Evolutionary conservation across 1,284 basidiomycete species (phyloP).

Genomic region (Cutaneotrichosporon sp.): DNA sequence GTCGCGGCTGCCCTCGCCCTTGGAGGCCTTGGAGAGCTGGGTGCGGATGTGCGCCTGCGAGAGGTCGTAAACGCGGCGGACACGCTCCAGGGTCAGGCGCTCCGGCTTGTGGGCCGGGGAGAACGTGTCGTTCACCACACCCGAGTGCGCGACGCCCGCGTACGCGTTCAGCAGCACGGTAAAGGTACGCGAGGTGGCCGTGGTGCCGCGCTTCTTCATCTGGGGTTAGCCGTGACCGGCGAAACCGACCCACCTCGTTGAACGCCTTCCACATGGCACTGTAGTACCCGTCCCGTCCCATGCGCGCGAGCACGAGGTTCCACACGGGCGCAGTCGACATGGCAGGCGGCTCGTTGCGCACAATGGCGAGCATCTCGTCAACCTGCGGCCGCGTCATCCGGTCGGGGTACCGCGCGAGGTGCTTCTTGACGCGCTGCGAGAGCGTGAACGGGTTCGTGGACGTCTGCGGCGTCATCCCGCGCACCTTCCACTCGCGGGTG

Average conservation of each 20-base stretch:
- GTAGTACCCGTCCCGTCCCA: conserved; percentile 41
- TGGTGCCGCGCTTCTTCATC: conserved; percentile 53
- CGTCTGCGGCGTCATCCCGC: background rate
- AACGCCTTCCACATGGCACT: conserved; percentile 44
- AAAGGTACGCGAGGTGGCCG: conserved; percentile 46
- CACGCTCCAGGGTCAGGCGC: conserved; percentile 38
- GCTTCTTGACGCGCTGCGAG: background rate
- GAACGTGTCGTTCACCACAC: conserved; percentile 10
- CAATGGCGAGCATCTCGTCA: conserved; percentile 33
- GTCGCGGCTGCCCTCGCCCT: background rate
- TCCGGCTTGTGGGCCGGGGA: conserved; percentile 23
- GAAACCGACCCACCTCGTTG: conserved; percentile 41
- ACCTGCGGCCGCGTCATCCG: conserved; percentile 17
- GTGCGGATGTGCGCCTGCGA: conserved; percentile 36
- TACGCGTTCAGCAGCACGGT: conserved; percentile 49
- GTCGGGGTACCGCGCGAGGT: background rate
- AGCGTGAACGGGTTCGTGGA: background rate
- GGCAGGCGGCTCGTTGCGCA: conserved; percentile 28
- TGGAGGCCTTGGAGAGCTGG: background rate
- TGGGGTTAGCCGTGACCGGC: conserved; percentile 12
- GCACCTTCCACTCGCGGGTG: background rate
- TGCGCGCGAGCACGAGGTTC: conserved; percentile 42
- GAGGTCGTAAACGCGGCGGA: conserved; percentile 42
- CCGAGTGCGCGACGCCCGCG: conserved; percentile 32
- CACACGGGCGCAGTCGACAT: conserved; percentile 45